Evolutionary conservation across 2,329 filamentous ascomycete species (phyloP).

Genomic region (Blastomyces silverae): DNA sequence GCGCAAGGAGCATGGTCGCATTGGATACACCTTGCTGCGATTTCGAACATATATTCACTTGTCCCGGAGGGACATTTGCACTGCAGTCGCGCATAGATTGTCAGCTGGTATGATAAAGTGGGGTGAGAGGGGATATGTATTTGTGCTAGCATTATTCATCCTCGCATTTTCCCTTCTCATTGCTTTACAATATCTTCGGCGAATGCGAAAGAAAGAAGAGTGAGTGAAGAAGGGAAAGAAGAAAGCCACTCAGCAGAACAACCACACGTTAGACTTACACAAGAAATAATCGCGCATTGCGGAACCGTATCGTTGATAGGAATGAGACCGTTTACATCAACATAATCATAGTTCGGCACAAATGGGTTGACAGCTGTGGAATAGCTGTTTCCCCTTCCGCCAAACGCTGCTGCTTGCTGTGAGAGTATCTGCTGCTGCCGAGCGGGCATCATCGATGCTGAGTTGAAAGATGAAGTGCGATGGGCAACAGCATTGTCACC

Average conservation of each 20-base stretch:
- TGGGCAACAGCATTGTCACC: neutral
- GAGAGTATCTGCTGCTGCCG: neutral
- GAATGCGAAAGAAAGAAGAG: neutral
- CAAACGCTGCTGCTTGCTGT: neutral
- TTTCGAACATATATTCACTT: slow-evolving; percentile 13
- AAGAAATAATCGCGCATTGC: slow-evolving; percentile 12
- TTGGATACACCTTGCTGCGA: slow-evolving; percentile 11
- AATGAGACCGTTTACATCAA: slow-evolving; percentile 1
- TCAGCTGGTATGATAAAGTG: neutral
- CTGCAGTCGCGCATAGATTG: slow-evolving; percentile 1
- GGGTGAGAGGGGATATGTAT: neutral
- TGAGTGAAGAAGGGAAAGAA: neutral
- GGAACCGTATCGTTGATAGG: neutral
- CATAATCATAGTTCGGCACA: slow-evolving; percentile 1
- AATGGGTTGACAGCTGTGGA: neutral
- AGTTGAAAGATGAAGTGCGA: neutral
- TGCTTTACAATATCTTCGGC: neutral
- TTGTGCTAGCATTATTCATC: neutral
- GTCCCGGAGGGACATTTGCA: slow-evolving; percentile 15
- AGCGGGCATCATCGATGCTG: neutral
- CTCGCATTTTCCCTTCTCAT: neutral
- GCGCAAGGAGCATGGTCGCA: slow-evolving; percentile 18
- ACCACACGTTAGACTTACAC: slow-evolving; percentile 13
- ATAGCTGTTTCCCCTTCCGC: neutral
- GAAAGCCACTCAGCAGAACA: neutral